Conservation (phyloP, 306 rosid genomes). For the Lathyrus sativus region DNA sequence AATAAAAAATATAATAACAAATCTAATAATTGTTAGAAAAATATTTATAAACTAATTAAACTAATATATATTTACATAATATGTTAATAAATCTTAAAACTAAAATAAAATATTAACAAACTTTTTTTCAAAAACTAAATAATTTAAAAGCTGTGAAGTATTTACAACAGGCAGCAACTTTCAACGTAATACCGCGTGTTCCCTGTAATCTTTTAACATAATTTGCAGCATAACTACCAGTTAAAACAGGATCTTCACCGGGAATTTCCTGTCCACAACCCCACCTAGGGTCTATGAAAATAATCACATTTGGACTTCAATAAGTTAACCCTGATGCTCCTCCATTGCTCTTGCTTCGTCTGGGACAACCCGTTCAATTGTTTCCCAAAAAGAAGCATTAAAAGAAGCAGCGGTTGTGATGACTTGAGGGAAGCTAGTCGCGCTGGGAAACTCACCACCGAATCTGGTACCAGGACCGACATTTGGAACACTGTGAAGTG, state of each 20-base stretch:
- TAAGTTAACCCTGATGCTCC: conserved; percentile 78
- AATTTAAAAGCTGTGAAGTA: conserved; percentile 90
- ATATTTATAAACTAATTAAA: too few species aligned
- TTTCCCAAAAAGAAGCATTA: conserved; percentile 84
- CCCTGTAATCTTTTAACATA: conserved; percentile 85
- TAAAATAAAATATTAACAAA: too few species aligned
- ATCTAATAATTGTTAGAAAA: too few species aligned
- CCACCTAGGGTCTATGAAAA: conserved; percentile 92
- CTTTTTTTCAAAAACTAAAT: too few species aligned
- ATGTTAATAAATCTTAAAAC: too few species aligned
- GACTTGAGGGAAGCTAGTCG: conserved; percentile 95
- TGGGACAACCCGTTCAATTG: conserved; percentile 92
- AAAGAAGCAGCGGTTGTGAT: conserved; percentile 94
- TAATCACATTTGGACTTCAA: conserved; percentile 93
- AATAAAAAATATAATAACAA: too few species aligned
- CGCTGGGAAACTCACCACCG: conserved; percentile 59
- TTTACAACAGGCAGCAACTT: conserved; percentile 91
- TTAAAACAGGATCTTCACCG: conserved; percentile 88
- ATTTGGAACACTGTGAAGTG: conserved; percentile 89
- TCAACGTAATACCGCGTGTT: conserved; percentile 58
- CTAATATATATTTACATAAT: too few species aligned
- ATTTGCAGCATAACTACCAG: conserved; percentile 72
- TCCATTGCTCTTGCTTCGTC: conserved; percentile 96
- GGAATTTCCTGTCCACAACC: conserved; percentile 98
- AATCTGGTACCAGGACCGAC: conserved; percentile 86